Evolutionary conservation across 306 rosid species (phyloP).

Genomic region (Boehmeria nivea): DNA sequence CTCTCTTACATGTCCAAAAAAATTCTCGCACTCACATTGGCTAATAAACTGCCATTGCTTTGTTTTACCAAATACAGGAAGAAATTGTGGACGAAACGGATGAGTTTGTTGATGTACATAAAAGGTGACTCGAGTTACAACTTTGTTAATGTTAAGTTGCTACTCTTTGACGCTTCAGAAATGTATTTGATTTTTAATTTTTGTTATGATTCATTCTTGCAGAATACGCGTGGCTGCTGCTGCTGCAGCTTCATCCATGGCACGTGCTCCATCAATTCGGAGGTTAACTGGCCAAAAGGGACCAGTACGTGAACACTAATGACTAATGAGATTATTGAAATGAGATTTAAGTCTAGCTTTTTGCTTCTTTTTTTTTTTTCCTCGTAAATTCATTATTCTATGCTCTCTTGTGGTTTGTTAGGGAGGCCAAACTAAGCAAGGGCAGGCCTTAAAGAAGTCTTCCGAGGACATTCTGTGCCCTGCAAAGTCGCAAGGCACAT

Average conservation of each 20-base stretch:
- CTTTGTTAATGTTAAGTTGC: neutral
- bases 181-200: neutral
- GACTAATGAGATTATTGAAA: neutral
- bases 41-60: constrained; percentile 11
- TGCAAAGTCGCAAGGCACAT: constrained; percentile 24
- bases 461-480: constrained; percentile 28
- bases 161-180: neutral
- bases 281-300: constrained; percentile 62
- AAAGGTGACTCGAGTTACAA: constrained; percentile 44
- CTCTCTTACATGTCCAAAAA: constrained; percentile 6
- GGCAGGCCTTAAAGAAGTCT: constrained; percentile 42
- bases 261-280: constrained; percentile 77
- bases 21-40: neutral
- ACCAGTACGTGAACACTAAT: constrained; percentile 35
- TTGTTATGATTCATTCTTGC: constrained; percentile 23
- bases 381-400: neutral
- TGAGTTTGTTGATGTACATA: constrained; percentile 94
- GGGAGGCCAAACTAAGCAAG: constrained; percentile 66
- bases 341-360: neutral
- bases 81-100: constrained; percentile 98
- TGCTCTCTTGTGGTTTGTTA: constrained; percentile 23
- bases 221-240: constrained; percentile 98
- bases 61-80: constrained; percentile 53
- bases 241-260: constrained; percentile 89
- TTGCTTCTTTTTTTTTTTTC: too few species aligned